phyloP scores from a whole-genome alignment of 2,329 filamentous ascomycete species.

The Colletotrichum caudatum region DNA sequence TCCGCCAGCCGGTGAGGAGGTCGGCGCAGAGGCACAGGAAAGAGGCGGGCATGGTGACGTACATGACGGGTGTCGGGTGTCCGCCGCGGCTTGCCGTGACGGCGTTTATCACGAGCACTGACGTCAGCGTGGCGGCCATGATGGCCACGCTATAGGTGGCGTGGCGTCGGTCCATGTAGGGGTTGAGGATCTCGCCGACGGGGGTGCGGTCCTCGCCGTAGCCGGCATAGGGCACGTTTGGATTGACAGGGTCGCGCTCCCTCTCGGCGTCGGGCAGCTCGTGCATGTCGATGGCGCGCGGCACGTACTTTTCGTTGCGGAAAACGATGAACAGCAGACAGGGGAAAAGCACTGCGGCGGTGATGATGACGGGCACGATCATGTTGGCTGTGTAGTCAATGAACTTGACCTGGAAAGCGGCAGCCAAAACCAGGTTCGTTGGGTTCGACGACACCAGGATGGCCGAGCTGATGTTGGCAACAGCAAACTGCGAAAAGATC shows the following conservation, averaged over 20 bases:
- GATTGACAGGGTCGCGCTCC: constrained; percentile 72
- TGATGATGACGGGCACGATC: constrained; percentile 77
- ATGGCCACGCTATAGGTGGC: background rate
- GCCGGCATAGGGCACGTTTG: constrained; percentile 76
- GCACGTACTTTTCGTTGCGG: constrained; percentile 72
- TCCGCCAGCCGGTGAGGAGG: background rate
- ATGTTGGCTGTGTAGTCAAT: constrained; percentile 82
- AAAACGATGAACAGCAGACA: constrained; percentile 80
- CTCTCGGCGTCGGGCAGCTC: constrained; percentile 68
- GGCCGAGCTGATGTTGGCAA: constrained; percentile 80
- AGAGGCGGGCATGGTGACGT: background rate
- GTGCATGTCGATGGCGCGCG: constrained; percentile 74
- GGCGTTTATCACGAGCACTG: constrained; percentile 57
- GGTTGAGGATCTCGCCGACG: background rate
- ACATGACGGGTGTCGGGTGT: background rate
- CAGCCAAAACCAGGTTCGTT: constrained; percentile 79
- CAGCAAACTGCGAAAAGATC: constrained; percentile 78
- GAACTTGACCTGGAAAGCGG: constrained; percentile 78
- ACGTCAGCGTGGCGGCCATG: background rate
- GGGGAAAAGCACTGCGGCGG: constrained; percentile 75
- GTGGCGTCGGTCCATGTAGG: constrained; percentile 65
- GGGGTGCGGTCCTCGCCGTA: constrained; percentile 54
- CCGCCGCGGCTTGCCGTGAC: background rate
- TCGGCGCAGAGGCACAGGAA: background rate
- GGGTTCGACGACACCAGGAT: constrained; percentile 84